Base-by-base conservation (phyloP, 1,284 basidiomycete genomes). In the Sphagnurus paluster region DNA sequence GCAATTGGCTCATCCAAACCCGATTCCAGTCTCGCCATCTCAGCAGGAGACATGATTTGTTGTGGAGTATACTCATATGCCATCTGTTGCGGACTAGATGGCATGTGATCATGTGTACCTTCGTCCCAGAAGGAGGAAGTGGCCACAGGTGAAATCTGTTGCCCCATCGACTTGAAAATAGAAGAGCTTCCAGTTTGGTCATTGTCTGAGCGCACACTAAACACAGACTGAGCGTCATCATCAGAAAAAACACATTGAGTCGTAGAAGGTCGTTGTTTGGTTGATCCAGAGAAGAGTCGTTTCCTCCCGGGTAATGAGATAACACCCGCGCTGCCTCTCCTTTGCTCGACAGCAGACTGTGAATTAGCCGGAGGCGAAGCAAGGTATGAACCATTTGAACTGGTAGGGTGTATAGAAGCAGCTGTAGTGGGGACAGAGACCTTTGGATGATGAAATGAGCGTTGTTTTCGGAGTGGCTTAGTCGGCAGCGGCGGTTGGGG, bases 271-370 rank as follows among this genome's bases (percentile, higher is more conserved):
- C 77, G 70, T 42, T 76, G 69, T 21, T 65, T 50, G 54, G 72
- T 79, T 1, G 78, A 74, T 23, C 72, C 70, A 13, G 83, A 84
- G 56, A 84, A 85, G 11, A 85, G 61, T n/a, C 82, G 74, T 56
- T 75, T 81, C 46, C 82, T 66, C 20, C 65, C 63, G 14, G 61
- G 56, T 8, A 54, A 39, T 14, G 67, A 54, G 9, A 65, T 59
- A 36, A 62, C 65, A 26, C 59, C 59, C 8, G 59, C 51, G 49
- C 63, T 70, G 24, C 58, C 65, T 46, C 65, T 61, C 42, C 59
- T 64, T 42, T 63, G 57, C 35, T 71, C 67, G 5, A 40, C 20
- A 24, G 39, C 48, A 25, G 57, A 54, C 17, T 48, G 52, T 21
- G 44, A 25, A 30, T 64, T 62, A 4, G 39, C 40, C 13, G 47